Evolutionary conservation across 176 grass and related monocot genomes (phyloP).

Genomic region (Carex pumila): DNA sequence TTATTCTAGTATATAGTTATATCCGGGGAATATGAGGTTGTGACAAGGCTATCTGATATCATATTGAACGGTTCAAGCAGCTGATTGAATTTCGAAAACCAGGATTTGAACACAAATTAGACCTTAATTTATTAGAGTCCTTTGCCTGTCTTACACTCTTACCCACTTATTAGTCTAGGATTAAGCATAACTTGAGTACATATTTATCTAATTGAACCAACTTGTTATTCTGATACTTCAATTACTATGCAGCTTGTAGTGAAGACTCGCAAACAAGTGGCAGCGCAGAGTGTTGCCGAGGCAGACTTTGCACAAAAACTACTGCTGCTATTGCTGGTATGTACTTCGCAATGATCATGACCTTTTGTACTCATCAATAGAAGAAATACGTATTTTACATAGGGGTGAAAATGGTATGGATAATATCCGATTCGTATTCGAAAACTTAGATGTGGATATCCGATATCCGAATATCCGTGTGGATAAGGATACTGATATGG

Average conservation of each 20-base stretch:
- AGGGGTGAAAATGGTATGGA: too few relatives aligned
- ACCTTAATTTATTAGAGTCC: not conserved
- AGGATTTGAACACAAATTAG: not conserved
- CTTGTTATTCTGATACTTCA: not conserved
- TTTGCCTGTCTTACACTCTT: not conserved
- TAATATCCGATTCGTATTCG: too few relatives aligned
- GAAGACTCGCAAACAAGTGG: constrained; percentile 18
- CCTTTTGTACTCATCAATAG: not conserved
- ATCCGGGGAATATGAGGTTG: not conserved
- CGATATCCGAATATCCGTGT: too few relatives aligned
- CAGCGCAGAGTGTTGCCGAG: constrained; percentile 37
- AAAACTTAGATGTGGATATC: too few relatives aligned
- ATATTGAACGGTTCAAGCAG: not conserved
- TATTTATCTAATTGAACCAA: not conserved
- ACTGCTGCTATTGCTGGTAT: constrained; percentile 55
- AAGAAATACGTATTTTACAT: not conserved
- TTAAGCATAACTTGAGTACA: not conserved
- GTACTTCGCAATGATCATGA: constrained; percentile 1
- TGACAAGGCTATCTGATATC: not conserved
- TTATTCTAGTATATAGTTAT: not conserved
- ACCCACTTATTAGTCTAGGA: not conserved
- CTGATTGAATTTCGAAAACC: not conserved
- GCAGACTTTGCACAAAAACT: constrained; percentile 65
- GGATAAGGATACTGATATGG: too few relatives aligned
- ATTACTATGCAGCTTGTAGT: constrained; percentile 41